A percentile compares a stretch with the other conserved stretches of the same genome.
Evolutionary conservation across 495 filamentous ascomycete genomes (phyloP).

Genomic region (Massariosphaeria phaeospora): DNA sequence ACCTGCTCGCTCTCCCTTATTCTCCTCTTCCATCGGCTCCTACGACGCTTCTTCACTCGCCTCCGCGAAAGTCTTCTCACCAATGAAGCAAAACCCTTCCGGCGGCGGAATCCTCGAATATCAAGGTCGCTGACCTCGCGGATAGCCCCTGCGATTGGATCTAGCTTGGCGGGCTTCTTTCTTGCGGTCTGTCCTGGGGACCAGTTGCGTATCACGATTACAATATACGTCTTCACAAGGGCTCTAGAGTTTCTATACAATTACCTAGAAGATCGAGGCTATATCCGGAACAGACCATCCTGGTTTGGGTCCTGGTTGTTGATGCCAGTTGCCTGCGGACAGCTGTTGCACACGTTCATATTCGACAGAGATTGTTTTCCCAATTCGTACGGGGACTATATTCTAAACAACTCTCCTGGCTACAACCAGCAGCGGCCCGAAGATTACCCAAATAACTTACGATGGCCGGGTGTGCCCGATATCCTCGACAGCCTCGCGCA

Average conservation of each 20-base stretch:
- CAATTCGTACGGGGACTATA: slow-evolving; percentile 62
- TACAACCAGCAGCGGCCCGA: slow-evolving; percentile 74
- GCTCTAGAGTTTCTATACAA: slow-evolving; percentile 87
- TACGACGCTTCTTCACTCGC: slow-evolving; percentile 83
- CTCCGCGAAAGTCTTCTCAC: slow-evolving; percentile 73
- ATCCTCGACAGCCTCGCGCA: slow-evolving; percentile 75
- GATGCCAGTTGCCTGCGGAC: slow-evolving; percentile 85
- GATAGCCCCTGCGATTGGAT: slow-evolving; percentile 81
- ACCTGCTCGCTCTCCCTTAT: slow-evolving; percentile 77
- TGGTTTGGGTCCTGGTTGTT: slow-evolving; percentile 98
- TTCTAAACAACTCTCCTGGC: slow-evolving; percentile 65
- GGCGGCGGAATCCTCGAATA: slow-evolving; percentile 72
- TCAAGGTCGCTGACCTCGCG: slow-evolving; percentile 69
- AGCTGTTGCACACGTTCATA: slow-evolving; percentile 84
- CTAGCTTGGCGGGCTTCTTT: slow-evolving; percentile 75
- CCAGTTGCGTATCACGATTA: slow-evolving; percentile 71
- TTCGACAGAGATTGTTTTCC: slow-evolving; percentile 92
- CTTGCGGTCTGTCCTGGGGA: slow-evolving; percentile 72
- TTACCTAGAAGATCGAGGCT: slow-evolving; percentile 70
- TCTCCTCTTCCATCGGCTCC: slow-evolving; percentile 77
- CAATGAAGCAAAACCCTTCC: slow-evolving; percentile 68
- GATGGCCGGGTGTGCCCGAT: slow-evolving; percentile 71
- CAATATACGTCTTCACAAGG: slow-evolving; percentile 72
- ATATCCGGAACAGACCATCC: slow-evolving; percentile 64
- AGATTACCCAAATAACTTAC: slow-evolving; percentile 57